Evolutionary conservation across 75 land plant species (phyloP).

Genomic region (Selaginella tamariscina): DNA sequence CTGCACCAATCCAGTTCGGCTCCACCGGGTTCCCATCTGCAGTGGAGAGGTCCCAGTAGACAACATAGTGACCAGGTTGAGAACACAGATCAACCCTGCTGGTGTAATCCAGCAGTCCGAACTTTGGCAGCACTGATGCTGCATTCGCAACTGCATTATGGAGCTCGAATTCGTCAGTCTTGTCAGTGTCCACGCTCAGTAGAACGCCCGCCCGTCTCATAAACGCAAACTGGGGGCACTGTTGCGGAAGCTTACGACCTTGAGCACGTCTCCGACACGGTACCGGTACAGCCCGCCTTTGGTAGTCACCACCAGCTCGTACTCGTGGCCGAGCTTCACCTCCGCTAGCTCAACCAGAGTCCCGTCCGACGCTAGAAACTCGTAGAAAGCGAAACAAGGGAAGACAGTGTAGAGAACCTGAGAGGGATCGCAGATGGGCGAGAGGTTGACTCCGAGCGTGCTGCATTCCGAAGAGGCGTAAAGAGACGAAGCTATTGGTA

Average conservation of each 20-base stretch:
- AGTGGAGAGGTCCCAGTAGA: neutral
- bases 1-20: too few species aligned
- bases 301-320: conserved; percentile 5
- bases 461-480: conserved; percentile 10
- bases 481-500: neutral
- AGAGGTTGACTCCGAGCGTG: neutral
- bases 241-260: neutral
- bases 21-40: neutral
- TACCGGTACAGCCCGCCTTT: conserved; percentile 4
- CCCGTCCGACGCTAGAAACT: neutral
- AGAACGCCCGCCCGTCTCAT: neutral
- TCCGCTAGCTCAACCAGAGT: neutral
- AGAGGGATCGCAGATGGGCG: neutral
- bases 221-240: neutral
- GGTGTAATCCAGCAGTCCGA: conserved; percentile 2
- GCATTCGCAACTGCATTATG: neutral
- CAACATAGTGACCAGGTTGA: neutral
- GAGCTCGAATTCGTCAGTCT: conserved; percentile 11
- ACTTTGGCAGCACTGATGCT: neutral
- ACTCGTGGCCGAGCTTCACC: conserved; percentile 8
- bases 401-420: neutral
- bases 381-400: conserved; percentile 2
- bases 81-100: neutral
- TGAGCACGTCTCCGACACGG: neutral
- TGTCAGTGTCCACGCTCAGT: conserved; percentile 3